phyloP scores from a whole-genome alignment of 805 yeast genomes.

The Zygotorulaspora florentina region DNA sequence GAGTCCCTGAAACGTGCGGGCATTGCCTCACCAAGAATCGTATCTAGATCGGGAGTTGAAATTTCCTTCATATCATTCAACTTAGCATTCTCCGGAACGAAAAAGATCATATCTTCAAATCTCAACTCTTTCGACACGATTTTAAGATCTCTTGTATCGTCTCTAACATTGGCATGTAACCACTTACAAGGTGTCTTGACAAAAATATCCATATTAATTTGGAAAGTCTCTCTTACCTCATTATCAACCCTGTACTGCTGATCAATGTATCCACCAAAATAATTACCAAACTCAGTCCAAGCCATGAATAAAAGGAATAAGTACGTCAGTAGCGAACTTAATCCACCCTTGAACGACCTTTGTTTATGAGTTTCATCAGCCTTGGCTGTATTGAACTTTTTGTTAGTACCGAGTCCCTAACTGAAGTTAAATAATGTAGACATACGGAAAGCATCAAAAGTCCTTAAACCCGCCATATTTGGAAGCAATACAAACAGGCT shows the following conservation, averaged over 20 bases:
- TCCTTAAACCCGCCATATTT: constrained; percentile 39
- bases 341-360: constrained; percentile 72
- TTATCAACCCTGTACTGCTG: constrained; percentile 75
- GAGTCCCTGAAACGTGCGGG: constrained; percentile 58
- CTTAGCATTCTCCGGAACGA: constrained; percentile 47
- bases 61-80: constrained; percentile 46
- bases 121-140: constrained; percentile 73
- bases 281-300: constrained; percentile 84
- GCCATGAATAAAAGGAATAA: constrained; percentile 59
- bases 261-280: constrained; percentile 74
- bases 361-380: constrained; percentile 66
- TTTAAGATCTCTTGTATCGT: constrained; percentile 70
- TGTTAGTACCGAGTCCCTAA: constrained; percentile 8
- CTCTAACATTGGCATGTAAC: constrained; percentile 71
- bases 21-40: constrained; percentile 59
- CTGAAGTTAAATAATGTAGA: constrained; percentile 12
- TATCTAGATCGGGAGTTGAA: constrained; percentile 60
- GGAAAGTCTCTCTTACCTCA: constrained; percentile 51
- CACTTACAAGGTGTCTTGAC: constrained; percentile 81
- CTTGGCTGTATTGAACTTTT: constrained; percentile 45
- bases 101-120: constrained; percentile 60
- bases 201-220: constrained; percentile 72
- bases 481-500: not conserved
- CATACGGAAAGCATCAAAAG: constrained; percentile 72
- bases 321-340: constrained; percentile 62